Evolutionary conservation across 345 rosid species (phyloP), one percentile per base, ranked within the genome.

Genomic region (Acer campestre): DNA sequence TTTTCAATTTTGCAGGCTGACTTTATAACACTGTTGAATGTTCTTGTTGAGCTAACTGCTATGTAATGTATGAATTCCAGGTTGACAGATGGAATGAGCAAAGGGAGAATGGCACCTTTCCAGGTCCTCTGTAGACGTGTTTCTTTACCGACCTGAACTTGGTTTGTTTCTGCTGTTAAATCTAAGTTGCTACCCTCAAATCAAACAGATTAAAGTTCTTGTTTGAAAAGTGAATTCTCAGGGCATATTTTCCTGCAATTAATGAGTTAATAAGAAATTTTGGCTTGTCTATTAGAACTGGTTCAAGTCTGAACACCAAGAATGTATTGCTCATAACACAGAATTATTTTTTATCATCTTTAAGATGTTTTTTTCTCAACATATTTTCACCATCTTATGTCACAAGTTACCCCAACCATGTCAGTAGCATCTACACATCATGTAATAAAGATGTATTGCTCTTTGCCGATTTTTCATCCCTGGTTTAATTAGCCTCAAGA

Each of bases 31-130:
- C 64, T n/a, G 48, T 25, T 18, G 13, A 13, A 65, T 64, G 61
- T 16, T 68, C 68, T 73, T 40, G 31, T 70, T 61, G 61, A 7
- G 58, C 61, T 51, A 7, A 67, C 38, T 44, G 29, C 8, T 25
- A 18, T 58, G 7, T 67, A 29, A 38, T 10, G 49, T 23, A 44
- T 46, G 49, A 73, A 65, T 77, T 48, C 55, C 84, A 93, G 99
- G 68, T 95, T 55, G 99, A 95, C 1, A 87, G 82, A 80, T 95
- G 99, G 99, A 95, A 95, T 72, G 99, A 95, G 86, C 99, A 95
- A 80, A 87, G 99, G 89, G 98, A 91, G 87, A 91, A 93, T 68
- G 98, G 98, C 70, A 92, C 98, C 44, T 95, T 95, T 83, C 98
- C 99, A 1, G 98, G 98, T 56, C 99, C 97, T 68, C 98, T 95